Evolutionary conservation across 768 basidiomycete genomes (phyloP).

Genomic region (Galerina sulciceps): DNA sequence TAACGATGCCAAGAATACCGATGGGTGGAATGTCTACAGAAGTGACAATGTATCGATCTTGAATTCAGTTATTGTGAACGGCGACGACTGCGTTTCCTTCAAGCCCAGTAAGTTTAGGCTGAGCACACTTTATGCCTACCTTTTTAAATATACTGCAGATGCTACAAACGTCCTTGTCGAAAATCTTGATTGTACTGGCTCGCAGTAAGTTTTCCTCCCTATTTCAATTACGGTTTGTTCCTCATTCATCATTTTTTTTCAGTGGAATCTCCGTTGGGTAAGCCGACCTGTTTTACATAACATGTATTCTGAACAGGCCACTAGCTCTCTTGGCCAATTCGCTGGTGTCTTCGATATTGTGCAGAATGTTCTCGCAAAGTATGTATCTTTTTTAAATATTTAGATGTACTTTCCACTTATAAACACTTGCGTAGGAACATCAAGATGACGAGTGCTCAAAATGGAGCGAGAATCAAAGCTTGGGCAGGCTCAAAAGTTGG

Average conservation of each 20-base stretch:
- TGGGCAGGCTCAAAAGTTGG: constrained; percentile 67
- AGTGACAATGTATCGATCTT: constrained; percentile 52
- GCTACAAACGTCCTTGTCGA: constrained; percentile 61
- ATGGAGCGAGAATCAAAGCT: constrained; percentile 72
- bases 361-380: constrained; percentile 59
- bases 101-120: constrained; percentile 45
- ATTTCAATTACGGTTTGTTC: background rate
- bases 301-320: background rate
- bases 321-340: constrained; percentile 62
- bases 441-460: constrained; percentile 63
- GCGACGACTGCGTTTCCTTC: constrained; percentile 65
- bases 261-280: constrained; percentile 61
- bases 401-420: background rate
- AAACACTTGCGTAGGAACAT: constrained; percentile 44
- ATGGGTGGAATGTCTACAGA: constrained; percentile 70
- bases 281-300: background rate
- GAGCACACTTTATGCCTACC: background rate
- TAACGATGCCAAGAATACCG: constrained; percentile 51
- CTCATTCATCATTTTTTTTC: background rate
- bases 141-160: constrained; percentile 30
- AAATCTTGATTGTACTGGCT: constrained; percentile 61
- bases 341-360: constrained; percentile 60
- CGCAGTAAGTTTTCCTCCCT: constrained; percentile 43
- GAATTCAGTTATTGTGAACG: constrained; percentile 56
- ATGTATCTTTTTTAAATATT: background rate